A percentile compares a stretch with the other conserved stretches of the same genome.
Evolutionary conservation across 257 asterid species (phyloP).

Genomic region (Handroanthus guayacan): DNA sequence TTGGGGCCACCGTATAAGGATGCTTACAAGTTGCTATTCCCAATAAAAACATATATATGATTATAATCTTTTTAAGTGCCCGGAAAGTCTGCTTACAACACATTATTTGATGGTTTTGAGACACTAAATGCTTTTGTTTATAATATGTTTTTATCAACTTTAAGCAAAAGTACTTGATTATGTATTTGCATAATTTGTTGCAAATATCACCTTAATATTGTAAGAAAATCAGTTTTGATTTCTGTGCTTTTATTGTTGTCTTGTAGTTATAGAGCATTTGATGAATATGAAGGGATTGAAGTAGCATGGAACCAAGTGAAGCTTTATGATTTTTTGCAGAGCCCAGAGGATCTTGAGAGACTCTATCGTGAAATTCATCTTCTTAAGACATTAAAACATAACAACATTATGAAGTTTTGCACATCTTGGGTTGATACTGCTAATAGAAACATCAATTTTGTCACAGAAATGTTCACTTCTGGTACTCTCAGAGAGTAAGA

Average conservation of each 20-base stretch:
- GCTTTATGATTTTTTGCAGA: conserved; percentile 63
- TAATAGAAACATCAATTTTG: conserved; percentile 80
- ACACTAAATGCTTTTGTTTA: too few relatives aligned
- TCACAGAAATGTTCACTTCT: conserved; percentile 86
- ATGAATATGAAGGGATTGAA: conserved; percentile 84
- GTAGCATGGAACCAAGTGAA: conserved; percentile 91
- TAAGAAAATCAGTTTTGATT: background rate
- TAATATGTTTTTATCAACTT: too few relatives aligned
- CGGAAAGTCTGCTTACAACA: too few relatives aligned
- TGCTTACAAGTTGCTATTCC: background rate
- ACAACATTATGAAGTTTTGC: conserved; percentile 71
- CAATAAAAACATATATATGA: too few relatives aligned
- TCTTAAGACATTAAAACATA: conserved; percentile 73
- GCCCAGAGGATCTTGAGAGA: conserved; percentile 84
- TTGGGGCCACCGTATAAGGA: too few relatives aligned
- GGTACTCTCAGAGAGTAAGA: conserved; percentile 88
- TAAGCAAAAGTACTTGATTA: too few relatives aligned
- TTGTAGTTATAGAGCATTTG: conserved; percentile 72
- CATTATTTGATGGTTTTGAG: too few relatives aligned
- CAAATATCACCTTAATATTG: too few relatives aligned
- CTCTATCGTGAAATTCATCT: conserved; percentile 77
- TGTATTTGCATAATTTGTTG: too few relatives aligned
- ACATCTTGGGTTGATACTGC: conserved; percentile 77
- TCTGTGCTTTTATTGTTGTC: background rate
- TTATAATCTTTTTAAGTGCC: too few relatives aligned